Base-by-base conservation (phyloP, 768 basidiomycete genomes). In the Tulasnella sp. region DNA sequence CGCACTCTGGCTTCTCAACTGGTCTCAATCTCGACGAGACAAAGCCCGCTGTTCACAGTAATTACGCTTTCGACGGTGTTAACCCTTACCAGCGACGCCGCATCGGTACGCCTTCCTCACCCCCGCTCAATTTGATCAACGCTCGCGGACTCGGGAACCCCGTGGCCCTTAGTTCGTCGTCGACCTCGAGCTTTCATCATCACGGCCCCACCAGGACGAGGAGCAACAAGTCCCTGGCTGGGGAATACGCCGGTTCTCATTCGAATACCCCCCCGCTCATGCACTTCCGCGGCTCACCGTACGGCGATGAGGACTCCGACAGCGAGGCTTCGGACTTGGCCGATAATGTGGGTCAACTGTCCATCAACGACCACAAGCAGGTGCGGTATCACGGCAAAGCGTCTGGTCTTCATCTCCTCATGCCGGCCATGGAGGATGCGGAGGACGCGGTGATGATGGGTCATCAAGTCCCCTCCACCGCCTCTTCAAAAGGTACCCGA, bases 371-470 rank as follows among this genome's bases (percentile, higher is more conserved):
- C 84, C 92, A 95, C 74, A 87, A 89, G 75, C 90, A 96, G 81
- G 89, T 96, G 15, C 85, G 94, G 45, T 96, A 91, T 82, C 94
- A 96, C 80, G 93, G 94, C 37, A 93, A 93, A 82, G 91, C 88
- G 4, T 93, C 91, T 77, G 93, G 93, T 1, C 82, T 95, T 78
- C 89, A 95, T 82, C 85, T 95, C 76, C 83, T 94, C 25, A 75
- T 75, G 49, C 54, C 77, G 19, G 77, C 77, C 25, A 75, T 75
- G 72, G 49, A 54, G 71, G 71, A 49, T 22, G 38, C 38, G 3
- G 71, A 52, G 6, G 71, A 40, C 31, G 22, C 52, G 34, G 29
- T 31, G 68, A 69, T 37, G n/a, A n/a, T 22, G 68, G 68, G n/a
- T n/a, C n/a, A n/a, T n/a, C n/a, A n/a, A n/a, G n/a, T n/a, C 34